Base-by-base conservation (phyloP, 148 eudicot genomes). In the Rhododendron griersonianum region DNA sequence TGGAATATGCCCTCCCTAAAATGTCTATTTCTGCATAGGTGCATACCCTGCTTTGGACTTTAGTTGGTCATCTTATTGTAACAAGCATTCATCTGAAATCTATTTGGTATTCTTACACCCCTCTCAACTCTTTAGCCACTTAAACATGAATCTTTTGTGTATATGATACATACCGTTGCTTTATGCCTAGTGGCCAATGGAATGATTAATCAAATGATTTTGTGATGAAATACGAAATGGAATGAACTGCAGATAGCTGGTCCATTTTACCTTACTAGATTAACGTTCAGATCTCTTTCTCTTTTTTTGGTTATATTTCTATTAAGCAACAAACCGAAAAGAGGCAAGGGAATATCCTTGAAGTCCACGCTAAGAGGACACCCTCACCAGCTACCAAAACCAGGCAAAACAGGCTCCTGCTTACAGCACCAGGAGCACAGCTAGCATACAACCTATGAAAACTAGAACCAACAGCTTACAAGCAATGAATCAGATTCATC, bases 1-100 rank as follows among this genome's bases (percentile, higher is more conserved):
- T 48, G 50, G 67, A 67, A 45, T 83, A 23, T 37, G 51, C 35
- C 73, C 11, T 23, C 75, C 30, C 53, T 65, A 18, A 3, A 13
- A 83, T n/a, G 25, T 73, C 11, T 13, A 71, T 71, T 51, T 28
- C 51, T 16, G 41, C 44, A 44, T 41, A 33, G 35, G 39, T 25
- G 37, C 9, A 8, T 51, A 83, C 25, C n/a, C 35, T 83, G 59
- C 57, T 83, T 83, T 45, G 33, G 25, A 83, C n/a, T 83, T 78
- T 51, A 83, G 85, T 65, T 25, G 35, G 55, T 41, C 53, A n/a
- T 44, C 57, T 67, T 9, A 82, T 3, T 63, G 76, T 63, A 65
- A 35, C 44, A 39, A 63, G 78, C 61, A 83, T 25, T 23, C 45
- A 45, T 47, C 25, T 69, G 55, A 83, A n/a, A n/a, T 69, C 41